Evolutionary conservation across 306 rosid genomes (phyloP), one percentile per base, ranked within the genome.

Genomic region (Nissolia schottii): DNA sequence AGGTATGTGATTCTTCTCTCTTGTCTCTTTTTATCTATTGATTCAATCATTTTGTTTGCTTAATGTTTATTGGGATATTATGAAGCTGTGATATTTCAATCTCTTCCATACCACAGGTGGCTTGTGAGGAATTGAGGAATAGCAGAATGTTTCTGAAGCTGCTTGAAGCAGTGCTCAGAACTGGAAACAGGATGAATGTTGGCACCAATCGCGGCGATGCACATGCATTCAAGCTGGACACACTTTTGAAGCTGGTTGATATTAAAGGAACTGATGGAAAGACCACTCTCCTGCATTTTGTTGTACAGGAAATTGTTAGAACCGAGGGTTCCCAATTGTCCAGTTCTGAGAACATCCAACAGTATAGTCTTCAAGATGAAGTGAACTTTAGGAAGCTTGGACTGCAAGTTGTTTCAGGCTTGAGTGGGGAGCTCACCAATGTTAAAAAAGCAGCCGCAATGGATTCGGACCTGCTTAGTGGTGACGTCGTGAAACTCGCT

Each of bases 181-280:
- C 98, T 8, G 98, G 98, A 79, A 93, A 93, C 64, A 88, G 97
- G 5, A 88, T 93, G 98, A 93, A 93, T 62, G 85, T 90, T 59
- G 98, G 98, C 74, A 93, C 98, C 46, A 86, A 87, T 29, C 94
- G 96, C 1, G 98, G 98, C 7, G 97, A 90, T 68, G 97, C 98
- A 7, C 97, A 84, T 8, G 98, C 97, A 15, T 90, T 90, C 78
- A 90, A 90, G 82, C 94, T 93, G 25, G 98, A 93, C 77, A 87
- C 97, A 6, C 98, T 93, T 67, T 78, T 93, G 55, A 93, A 86
- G 89, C 90, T 93, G 14, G 96, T 87, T 31, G 97, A 93, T 68
- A 64, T 93, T 7, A 93, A 88, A 75, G 98, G 97, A 23, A 70
- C 92, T 0, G 97, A 93, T 68, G 90, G 92, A 27, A 93, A 89